These are phyloP conservation scores for Volvox carteri DNA, from an alignment of 163 green algal genomes.

Conservation along the genomic window DNA sequence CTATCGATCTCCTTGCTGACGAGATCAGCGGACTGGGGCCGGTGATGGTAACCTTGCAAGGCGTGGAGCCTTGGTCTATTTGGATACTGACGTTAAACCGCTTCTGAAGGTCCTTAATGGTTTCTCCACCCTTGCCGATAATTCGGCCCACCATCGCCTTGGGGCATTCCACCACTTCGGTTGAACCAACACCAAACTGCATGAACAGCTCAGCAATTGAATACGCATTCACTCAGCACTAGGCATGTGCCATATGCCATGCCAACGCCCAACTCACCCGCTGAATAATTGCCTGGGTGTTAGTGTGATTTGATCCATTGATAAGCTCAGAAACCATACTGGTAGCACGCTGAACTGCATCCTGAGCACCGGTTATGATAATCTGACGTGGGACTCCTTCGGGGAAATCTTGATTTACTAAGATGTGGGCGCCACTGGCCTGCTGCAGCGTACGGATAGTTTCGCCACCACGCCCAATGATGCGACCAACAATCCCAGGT, in stretches of 20 bases:
- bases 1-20: conserved; percentile 64
- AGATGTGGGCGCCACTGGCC: conserved; percentile 81
- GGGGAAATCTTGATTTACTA: conserved; percentile 86
- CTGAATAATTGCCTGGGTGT: conserved; percentile 87
- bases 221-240: background rate
- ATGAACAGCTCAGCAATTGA: background rate
- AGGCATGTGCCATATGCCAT: too few relatives aligned
- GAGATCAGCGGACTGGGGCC: conserved; percentile 73
- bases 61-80: conserved; percentile 91
- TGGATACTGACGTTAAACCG: conserved; percentile 91
- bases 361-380: conserved; percentile 79
- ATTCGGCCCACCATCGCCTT: conserved; percentile 94
- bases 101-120: conserved; percentile 94
- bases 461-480: conserved; percentile 97
- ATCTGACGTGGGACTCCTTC: conserved; percentile 82
- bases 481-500: conserved; percentile 88
- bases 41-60: conserved; percentile 86
- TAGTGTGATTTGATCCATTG: conserved; percentile 83
- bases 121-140: conserved; percentile 97
- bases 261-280: conserved; percentile 77
- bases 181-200: conserved; percentile 85
- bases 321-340: conserved; percentile 91
- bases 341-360: conserved; percentile 82
- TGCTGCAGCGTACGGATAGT: conserved; percentile 97
- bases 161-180: conserved; percentile 81